Evolutionary conservation across 768 basidiomycete genomes (phyloP).

Genomic region (Pleurotus cornucopiae): DNA sequence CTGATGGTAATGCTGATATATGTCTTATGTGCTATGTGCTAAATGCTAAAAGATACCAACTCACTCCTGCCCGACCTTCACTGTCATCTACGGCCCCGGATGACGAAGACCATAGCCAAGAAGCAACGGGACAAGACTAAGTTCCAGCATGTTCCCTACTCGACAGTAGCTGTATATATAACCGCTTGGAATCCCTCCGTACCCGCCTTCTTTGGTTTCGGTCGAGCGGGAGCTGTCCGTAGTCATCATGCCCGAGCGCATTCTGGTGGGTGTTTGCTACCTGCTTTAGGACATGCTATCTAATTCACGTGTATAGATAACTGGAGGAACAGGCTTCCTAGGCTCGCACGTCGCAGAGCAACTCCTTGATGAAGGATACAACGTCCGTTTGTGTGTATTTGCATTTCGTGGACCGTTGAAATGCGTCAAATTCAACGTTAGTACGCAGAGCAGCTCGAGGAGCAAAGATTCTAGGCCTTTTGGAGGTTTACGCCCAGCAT

Average conservation of each 20-base stretch:
- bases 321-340: constrained; percentile 36
- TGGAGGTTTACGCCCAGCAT: constrained; percentile 14
- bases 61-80: no score
- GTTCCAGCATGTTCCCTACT: no score
- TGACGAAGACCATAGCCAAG: no score
- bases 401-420: not conserved
- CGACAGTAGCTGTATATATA: no score
- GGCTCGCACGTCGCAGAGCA: constrained; percentile 32
- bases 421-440: not conserved
- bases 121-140: no score
- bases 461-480: constrained; percentile 19
- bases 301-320: constrained; percentile 24
- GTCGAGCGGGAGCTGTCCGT: not conserved
- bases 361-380: constrained; percentile 29
- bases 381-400: constrained; percentile 32
- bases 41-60: not conserved
- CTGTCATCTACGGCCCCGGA: no score
- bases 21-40: not conserved
- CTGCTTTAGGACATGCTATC: not conserved
- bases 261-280: constrained; percentile 1
- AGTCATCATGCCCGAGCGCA: constrained; percentile 2
- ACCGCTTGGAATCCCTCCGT: no score
- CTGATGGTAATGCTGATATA: no score
- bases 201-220: no score
- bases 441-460: constrained; percentile 26